phyloP scores from a whole-genome alignment of 441 rosid genomes.

The Populus hybrid region DNA sequence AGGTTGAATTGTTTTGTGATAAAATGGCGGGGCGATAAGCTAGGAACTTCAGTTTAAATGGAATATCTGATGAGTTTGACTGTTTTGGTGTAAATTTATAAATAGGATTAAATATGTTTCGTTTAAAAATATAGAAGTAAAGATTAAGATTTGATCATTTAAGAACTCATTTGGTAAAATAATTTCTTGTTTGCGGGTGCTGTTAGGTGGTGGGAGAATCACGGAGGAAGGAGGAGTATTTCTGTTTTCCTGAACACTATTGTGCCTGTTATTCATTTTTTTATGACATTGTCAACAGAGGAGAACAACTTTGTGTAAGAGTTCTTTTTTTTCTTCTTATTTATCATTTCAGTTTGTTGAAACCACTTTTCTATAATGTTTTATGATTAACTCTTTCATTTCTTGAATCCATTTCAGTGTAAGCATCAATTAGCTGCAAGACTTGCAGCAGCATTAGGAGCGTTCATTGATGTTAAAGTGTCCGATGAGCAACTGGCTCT shows the following conservation, averaged over 20 bases:
- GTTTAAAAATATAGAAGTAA: background rate
- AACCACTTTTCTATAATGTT: background rate
- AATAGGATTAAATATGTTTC: background rate
- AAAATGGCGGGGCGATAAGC: background rate
- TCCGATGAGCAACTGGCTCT: conserved; percentile 68
- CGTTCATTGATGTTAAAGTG: conserved; percentile 45
- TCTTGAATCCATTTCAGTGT: conserved; percentile 38
- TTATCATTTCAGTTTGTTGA: background rate
- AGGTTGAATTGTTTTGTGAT: background rate
- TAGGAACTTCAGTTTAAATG: background rate
- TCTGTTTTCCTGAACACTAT: conserved; percentile 66
- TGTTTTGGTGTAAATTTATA: background rate
- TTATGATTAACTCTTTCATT: background rate
- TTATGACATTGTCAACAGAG: conserved; percentile 74
- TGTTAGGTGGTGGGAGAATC: conserved; percentile 82
- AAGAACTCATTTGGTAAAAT: background rate
- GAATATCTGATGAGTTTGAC: background rate
- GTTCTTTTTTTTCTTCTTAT: conserved; percentile 8
- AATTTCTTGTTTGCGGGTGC: background rate
- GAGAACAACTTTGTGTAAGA: conserved; percentile 83
- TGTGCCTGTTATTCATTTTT: conserved; percentile 89
- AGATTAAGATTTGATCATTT: background rate
- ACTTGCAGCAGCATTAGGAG: conserved; percentile 62
- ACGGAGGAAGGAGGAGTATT: conserved; percentile 75
- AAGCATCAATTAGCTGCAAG: conserved; percentile 87